A percentile compares a stretch with the other conserved stretches of the same genome.
phyloP scores from a whole-genome alignment of 352 stramenopile genomes.

The Halophytophthora polymorphica region DNA sequence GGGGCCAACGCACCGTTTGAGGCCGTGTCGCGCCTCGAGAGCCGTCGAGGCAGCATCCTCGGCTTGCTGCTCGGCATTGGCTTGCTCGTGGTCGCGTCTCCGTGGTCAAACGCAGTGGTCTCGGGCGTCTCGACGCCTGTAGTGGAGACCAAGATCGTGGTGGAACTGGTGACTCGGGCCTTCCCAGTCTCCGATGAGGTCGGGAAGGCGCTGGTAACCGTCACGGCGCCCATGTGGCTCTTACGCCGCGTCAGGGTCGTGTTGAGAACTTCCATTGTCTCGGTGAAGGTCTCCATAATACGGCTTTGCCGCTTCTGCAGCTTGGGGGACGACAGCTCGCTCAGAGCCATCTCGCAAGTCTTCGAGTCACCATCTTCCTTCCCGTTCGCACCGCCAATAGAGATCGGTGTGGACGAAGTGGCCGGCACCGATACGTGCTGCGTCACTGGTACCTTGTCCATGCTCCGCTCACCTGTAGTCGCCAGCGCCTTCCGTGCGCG shows the following conservation, averaged over 20 bases:
- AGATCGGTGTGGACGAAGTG: conserved; percentile 9
- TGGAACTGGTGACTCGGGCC: not conserved
- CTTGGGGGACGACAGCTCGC: conserved; percentile 5
- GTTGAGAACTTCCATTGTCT: conserved; percentile 12
- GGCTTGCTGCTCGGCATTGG: not conserved
- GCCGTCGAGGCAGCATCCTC: not conserved
- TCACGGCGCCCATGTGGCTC: conserved; percentile 7
- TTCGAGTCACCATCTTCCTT: conserved; percentile 1
- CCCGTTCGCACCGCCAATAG: conserved; percentile 1
- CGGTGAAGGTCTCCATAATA: conserved; percentile 10
- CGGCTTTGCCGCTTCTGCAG: conserved; percentile 15
- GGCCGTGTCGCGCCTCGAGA: conserved; percentile 3
- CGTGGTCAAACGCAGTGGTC: not conserved
- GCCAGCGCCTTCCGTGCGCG: conserved; percentile 30
- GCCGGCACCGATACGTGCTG: conserved; percentile 2
- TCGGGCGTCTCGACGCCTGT: not conserved
- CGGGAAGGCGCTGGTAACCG: no score
- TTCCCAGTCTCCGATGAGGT: no score
- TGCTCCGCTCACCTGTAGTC: conserved; percentile 1
- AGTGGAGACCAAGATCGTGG: not conserved
- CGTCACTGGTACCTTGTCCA: conserved; percentile 11
- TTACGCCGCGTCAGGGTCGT: conserved; percentile 13
- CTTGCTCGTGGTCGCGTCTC: not conserved
- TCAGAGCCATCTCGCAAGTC: conserved; percentile 12
- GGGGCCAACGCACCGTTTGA: not conserved